phyloP scores from a whole-genome alignment of 208 protist genomes.

The Herpetomonas tarakana region DNA sequence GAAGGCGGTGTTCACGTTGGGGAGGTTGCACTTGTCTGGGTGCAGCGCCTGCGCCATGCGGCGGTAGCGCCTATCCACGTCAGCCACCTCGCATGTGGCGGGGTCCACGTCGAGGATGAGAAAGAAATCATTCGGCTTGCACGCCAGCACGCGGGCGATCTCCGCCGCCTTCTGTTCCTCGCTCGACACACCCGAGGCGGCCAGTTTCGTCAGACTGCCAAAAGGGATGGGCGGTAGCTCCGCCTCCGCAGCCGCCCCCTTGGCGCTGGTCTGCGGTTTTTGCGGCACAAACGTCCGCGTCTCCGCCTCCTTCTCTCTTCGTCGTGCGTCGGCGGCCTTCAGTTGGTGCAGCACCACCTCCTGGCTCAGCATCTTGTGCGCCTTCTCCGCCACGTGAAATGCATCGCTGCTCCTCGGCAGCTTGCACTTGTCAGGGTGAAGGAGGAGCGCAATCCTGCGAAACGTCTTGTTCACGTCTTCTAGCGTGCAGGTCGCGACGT shows the following conservation, averaged over 20 bases:
- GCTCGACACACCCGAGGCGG: conserved; percentile 29
- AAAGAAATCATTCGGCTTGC: conserved; percentile 72
- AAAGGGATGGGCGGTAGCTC: conserved; percentile 22
- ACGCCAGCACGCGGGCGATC: conserved; percentile 77
- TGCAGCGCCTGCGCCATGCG: conserved; percentile 83
- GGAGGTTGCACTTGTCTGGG: conserved; percentile 87
- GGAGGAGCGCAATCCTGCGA: conserved; percentile 68
- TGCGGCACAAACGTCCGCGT: background rate
- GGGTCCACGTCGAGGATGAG: conserved; percentile 74
- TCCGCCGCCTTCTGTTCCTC: conserved; percentile 71
- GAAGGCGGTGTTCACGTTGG: conserved; percentile 73
- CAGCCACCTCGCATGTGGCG: conserved; percentile 48
- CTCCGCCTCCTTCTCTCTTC: conserved; percentile 46
- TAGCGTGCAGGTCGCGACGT: conserved; percentile 54
- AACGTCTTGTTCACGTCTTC: conserved; percentile 69
- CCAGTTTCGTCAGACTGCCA: conserved; percentile 33
- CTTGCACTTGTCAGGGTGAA: conserved; percentile 90
- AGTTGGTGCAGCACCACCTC: conserved; percentile 64
- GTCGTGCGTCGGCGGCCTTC: conserved; percentile 59
- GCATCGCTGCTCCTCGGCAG: conserved; percentile 69
- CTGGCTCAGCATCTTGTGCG: conserved; percentile 74
- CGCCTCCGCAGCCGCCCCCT: background rate
- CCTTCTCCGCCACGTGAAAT: conserved; percentile 80
- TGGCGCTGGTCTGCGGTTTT: background rate
- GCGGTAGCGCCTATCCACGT: conserved; percentile 70